Evolutionary conservation across 2,329 filamentous ascomycete genomes (phyloP).

Genomic region (Trichoderma sp.): DNA sequence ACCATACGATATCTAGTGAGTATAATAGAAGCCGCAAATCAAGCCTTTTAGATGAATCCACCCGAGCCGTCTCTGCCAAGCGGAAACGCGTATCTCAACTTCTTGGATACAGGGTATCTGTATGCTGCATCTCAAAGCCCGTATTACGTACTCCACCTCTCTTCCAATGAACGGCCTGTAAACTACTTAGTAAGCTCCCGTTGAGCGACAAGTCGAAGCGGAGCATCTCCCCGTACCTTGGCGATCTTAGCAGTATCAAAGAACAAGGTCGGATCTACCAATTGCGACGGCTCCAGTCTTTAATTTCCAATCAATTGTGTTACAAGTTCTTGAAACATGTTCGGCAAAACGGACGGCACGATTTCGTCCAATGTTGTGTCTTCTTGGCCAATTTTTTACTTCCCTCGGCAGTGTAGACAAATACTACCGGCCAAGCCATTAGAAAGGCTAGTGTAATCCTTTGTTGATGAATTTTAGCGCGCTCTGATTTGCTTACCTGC

Average conservation of each 20-base stretch:
- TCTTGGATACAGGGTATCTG: background rate
- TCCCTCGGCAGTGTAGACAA: background rate
- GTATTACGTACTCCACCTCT: background rate
- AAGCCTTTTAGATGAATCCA: background rate
- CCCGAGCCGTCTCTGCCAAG: background rate
- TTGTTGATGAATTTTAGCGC: conserved; percentile 3
- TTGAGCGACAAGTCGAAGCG: background rate
- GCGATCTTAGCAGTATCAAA: background rate
- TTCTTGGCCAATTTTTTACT: background rate
- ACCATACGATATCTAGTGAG: background rate
- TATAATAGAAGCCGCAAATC: background rate
- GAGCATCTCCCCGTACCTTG: background rate
- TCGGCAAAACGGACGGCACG: background rate
- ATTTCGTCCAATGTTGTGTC: background rate
- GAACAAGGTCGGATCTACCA: background rate
- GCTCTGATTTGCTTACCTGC: background rate
- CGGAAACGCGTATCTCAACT: background rate
- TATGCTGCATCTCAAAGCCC: background rate
- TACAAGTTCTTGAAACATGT: background rate
- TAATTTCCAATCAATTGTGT: background rate
- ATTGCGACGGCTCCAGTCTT: background rate
- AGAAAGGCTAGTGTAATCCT: conserved; percentile 10
- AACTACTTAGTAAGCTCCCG: background rate
- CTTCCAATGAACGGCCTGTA: background rate
- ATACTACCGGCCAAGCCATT: background rate